These are phyloP conservation scores for Backusella australiensis DNA, from an alignment of 192 early-diverging fungal species.

Conservation along the genomic window DNA sequence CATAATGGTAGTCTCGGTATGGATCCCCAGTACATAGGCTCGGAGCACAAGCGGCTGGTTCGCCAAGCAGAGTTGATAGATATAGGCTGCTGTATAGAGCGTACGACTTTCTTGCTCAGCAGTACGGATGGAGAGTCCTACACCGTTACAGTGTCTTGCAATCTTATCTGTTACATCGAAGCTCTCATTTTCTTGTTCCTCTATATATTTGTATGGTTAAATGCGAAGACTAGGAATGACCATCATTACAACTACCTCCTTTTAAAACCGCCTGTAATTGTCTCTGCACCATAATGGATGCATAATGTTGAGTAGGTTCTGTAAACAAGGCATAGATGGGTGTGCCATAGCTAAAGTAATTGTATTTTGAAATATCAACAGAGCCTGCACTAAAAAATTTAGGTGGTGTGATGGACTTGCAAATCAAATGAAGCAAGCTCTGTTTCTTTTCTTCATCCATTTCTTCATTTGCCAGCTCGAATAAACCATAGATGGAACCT, in stretches of 20 bases:
- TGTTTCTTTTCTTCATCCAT: constrained; percentile 7
- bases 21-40: not conserved
- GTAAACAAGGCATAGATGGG: constrained; percentile 6
- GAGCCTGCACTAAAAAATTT: constrained; percentile 18
- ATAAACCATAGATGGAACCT: not conserved
- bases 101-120: constrained; percentile 2
- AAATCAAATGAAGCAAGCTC: not conserved
- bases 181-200: not conserved
- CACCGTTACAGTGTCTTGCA: not conserved
- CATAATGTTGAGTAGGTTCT: not conserved
- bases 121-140: not conserved
- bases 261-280: not conserved
- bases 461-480: constrained; percentile 5
- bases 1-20: not conserved
- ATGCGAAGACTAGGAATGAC: too few species aligned
- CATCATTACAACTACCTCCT: not conserved
- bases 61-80: not conserved
- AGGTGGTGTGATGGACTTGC: not conserved
- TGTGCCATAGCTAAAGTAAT: constrained; percentile 10
- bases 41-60: not conserved
- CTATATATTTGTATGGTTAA: not conserved
- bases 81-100: constrained; percentile 3
- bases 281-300: constrained; percentile 1
- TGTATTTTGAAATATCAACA: constrained; percentile 18
- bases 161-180: constrained; percentile 8